phyloP scores from a whole-genome alignment of 768 basidiomycete genomes.

The Termitomyces sp. region DNA sequence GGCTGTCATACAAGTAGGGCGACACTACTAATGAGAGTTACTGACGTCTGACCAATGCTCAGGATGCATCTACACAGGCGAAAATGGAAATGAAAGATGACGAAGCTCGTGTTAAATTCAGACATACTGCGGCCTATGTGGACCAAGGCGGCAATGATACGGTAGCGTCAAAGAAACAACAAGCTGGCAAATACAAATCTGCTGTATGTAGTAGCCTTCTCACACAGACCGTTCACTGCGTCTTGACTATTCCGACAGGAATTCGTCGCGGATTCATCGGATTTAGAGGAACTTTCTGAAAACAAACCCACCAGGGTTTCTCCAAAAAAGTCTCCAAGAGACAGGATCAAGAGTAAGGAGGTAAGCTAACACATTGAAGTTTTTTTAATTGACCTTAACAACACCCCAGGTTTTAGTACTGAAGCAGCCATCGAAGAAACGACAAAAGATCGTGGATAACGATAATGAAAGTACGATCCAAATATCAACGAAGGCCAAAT shows the following conservation, averaged over 20 bases:
- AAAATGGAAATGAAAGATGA: slow-evolving; percentile 8
- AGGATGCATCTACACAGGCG: slow-evolving; percentile 15
- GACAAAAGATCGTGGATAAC: slow-evolving; percentile 13
- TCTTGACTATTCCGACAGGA: slow-evolving; percentile 23
- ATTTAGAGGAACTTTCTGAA: slow-evolving; percentile 28
- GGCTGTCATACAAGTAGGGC: slow-evolving; percentile 30
- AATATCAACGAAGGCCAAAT: background rate
- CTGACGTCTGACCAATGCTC: background rate
- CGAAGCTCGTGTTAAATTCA: background rate
- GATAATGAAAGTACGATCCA: slow-evolving; percentile 1
- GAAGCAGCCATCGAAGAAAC: slow-evolving; percentile 3
- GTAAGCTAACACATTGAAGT: background rate
- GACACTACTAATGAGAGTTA: slow-evolving; percentile 24
- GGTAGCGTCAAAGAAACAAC: background rate
- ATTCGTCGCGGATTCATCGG: slow-evolving; percentile 33
- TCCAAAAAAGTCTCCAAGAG: background rate
- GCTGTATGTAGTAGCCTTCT: slow-evolving; percentile 22
- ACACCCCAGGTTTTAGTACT: background rate
- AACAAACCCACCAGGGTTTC: background rate
- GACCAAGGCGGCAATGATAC: background rate
- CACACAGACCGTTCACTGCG: background rate
- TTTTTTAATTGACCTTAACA: background rate
- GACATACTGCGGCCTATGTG: background rate
- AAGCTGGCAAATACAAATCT: slow-evolving; percentile 31
- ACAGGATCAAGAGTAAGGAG: slow-evolving; percentile 1